Conservation (phyloP, 108 stramenopile genomes). For the Cyclotella baltica region DNA sequence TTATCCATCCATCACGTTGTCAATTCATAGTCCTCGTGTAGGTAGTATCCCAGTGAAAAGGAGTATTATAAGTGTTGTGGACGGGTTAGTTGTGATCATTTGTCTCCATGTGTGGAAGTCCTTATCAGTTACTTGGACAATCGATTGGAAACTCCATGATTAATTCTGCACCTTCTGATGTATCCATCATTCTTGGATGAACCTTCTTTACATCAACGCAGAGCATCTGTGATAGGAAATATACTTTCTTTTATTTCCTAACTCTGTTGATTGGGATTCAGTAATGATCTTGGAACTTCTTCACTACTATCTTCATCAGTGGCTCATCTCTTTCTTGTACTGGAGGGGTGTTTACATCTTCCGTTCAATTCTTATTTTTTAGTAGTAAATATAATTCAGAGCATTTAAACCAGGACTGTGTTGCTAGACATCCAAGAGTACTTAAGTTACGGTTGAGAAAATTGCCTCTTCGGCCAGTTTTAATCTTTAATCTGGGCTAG, state of each 20-base stretch:
- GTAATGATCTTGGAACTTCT: background rate
- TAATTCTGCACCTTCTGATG: background rate
- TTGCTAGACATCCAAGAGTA: background rate
- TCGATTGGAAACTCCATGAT: background rate
- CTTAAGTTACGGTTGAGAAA: background rate
- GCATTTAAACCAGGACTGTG: conserved; percentile 10
- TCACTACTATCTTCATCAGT: background rate
- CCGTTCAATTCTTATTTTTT: background rate
- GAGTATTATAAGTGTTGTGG: background rate
- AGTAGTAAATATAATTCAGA: background rate
- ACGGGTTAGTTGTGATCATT: background rate
- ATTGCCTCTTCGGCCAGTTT: conserved; percentile 14
- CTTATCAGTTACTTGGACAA: background rate
- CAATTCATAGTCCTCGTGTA: background rate
- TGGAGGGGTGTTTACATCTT: background rate
- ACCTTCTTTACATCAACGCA: background rate
- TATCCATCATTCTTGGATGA: background rate
- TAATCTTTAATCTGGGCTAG: background rate
- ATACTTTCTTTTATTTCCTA: background rate
- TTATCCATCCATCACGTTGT: too few species aligned
- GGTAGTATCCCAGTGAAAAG: background rate
- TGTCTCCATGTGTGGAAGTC: background rate
- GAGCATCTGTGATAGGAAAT: background rate
- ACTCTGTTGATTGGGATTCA: background rate
- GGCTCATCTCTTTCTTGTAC: background rate